A percentile compares a stretch with the other conserved stretches of the same genome.
Evolutionary conservation across 2,329 filamentous ascomycete species (phyloP).

Genomic region (Aspergillus aculeatus): DNA sequence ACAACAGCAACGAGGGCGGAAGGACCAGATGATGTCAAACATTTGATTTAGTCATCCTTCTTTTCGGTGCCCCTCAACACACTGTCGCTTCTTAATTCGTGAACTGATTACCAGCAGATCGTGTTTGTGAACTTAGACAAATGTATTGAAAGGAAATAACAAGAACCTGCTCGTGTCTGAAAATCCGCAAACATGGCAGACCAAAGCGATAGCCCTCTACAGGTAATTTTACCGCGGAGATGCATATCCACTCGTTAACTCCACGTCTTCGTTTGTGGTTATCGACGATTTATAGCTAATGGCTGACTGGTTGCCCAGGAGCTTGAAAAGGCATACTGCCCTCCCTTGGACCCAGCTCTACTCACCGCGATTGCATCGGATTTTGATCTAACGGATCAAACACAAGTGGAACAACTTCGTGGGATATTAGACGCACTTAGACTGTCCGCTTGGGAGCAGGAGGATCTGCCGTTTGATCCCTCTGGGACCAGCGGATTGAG

Average conservation of each 20-base stretch:
- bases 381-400: conserved; percentile 60
- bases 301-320: conserved; percentile 25
- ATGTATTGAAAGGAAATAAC: not conserved
- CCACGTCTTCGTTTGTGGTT: not conserved
- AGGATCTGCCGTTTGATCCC: conserved; percentile 67
- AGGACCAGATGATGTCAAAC: not conserved
- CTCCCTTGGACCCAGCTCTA: conserved; percentile 73
- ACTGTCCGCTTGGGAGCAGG: conserved; percentile 68
- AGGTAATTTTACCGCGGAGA: not conserved
- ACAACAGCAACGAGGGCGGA: not conserved
- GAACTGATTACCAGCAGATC: not conserved
- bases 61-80: not conserved
- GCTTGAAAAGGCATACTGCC: conserved; percentile 67
- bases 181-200: not conserved
- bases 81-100: not conserved
- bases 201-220: not conserved
- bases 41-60: not conserved
- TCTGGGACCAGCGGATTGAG: conserved; percentile 63
- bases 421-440: conserved; percentile 66
- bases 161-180: not conserved
- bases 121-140: not conserved
- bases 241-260: not conserved
- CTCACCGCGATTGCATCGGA: conserved; percentile 75
- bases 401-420: conserved; percentile 56
- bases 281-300: not conserved